These are phyloP conservation scores for Avena atlantica DNA, from an alignment of 176 grass and related monocot species.

Conservation along the genomic window DNA sequence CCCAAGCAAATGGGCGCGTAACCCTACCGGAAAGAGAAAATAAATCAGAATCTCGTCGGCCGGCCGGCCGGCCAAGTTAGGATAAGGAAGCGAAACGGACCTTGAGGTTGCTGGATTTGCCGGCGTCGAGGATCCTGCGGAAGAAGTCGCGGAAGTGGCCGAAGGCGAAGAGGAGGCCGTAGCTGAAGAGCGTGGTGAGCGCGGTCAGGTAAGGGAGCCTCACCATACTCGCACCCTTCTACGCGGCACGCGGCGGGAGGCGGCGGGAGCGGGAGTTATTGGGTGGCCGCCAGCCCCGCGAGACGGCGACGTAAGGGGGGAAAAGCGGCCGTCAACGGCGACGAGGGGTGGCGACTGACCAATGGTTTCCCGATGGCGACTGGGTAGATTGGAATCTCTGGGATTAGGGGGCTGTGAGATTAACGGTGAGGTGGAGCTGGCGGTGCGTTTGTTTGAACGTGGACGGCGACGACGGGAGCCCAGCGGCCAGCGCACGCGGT, in stretches of 20 bases:
- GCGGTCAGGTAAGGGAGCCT: slow-evolving; percentile 74
- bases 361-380: slow-evolving; percentile 12
- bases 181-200: slow-evolving; percentile 83
- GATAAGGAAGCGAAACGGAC: slow-evolving; percentile 4
- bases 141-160: slow-evolving; percentile 83
- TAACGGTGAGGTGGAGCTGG: not conserved
- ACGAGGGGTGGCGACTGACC: slow-evolving; percentile 7
- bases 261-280: not conserved
- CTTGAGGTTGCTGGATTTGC: slow-evolving; percentile 80
- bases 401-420: not conserved
- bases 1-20: slow-evolving; percentile 95
- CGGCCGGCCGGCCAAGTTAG: too few relatives aligned
- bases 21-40: slow-evolving; percentile 44
- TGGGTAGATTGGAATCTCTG: not conserved
- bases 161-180: slow-evolving; percentile 92
- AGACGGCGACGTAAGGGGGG: not conserved
- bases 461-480: slow-evolving; percentile 10
- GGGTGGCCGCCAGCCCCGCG: not conserved
- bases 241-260: not conserved
- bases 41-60: slow-evolving; percentile 29
- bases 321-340: slow-evolving; percentile 8
- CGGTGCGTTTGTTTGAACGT: slow-evolving; percentile 19
- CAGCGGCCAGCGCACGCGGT: not conserved
- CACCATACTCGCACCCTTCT: slow-evolving; percentile 55
- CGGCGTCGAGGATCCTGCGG: slow-evolving; percentile 72